phyloP scores from a whole-genome alignment of 2,329 filamentous ascomycete species.

The Xylaria sp. region DNA sequence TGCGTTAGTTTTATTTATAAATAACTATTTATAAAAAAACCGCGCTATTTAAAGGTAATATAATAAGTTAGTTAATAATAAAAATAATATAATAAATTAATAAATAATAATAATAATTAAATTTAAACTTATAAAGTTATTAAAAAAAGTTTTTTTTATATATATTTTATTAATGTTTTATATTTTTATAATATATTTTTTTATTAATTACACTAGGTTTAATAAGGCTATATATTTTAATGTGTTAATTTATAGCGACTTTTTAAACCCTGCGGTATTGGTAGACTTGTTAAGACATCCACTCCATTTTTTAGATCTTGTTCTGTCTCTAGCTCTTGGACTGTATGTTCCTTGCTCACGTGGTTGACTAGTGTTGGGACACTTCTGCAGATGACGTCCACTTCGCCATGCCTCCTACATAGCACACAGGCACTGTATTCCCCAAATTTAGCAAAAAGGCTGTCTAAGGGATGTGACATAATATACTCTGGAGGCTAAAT shows the following conservation, averaged over 20 bases:
- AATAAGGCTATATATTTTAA: background rate
- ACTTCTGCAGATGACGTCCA: conserved; percentile 47
- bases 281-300: background rate
- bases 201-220: background rate
- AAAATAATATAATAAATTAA: too few species aligned
- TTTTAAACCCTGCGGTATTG: background rate
- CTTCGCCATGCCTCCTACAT: conserved; percentile 46
- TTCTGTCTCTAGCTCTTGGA: conserved; percentile 21
- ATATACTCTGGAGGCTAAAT: background rate
- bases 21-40: too few species aligned
- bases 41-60: too few species aligned
- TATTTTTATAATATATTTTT: background rate
- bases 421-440: conserved; percentile 48
- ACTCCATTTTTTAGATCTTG: conserved; percentile 19
- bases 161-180: too few species aligned
- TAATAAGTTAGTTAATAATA: too few species aligned
- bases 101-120: too few species aligned
- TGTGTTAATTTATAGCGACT: conserved; percentile 2
- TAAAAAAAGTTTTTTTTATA: too few species aligned
- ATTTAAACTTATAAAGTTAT: too few species aligned
- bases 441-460: background rate
- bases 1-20: too few species aligned
- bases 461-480: background rate
- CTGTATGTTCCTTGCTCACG: conserved; percentile 38
- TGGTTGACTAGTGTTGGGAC: conserved; percentile 50